Base-by-base conservation (phyloP, 2,329 filamentous ascomycete genomes). In the Cercospora sojina region DNA sequence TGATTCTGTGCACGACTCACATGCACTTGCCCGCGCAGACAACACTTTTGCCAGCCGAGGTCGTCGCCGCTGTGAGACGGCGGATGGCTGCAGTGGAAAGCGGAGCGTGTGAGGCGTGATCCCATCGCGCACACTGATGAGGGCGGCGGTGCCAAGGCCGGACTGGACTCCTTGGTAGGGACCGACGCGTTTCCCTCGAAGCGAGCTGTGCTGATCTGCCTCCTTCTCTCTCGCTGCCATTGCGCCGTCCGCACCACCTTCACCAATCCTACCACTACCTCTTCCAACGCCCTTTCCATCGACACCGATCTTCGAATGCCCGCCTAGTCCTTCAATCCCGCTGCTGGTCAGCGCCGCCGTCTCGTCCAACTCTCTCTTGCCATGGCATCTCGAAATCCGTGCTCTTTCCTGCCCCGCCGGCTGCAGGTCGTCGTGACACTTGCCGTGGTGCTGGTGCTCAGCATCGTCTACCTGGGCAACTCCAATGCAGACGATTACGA, bases 361-460 rank as follows among this genome's bases (percentile, higher is more conserved):
- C 53, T 8, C 38, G n/a, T 29, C 32, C 38, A 6, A 18, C 32
- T 5, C 32, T 38, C 20, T 25, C 18, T 4, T 0, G 18, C 7
- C 9, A 67, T 67, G 64, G 60, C 64, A n/a, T 60, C 49, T 12
- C 70, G 65, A 31, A 79, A 78, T 61, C 77, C 77, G 38, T 79
- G 76, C 69, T 74, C 75, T 23, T 74, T 74, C 64, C 80, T 81
- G 12, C 81, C 82, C n/a, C 80, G 80, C 59, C 78, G 82, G 29
- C 80, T 83, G 66, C 81, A 83, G 74, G 74, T 81, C 66, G 77
- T 84, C 58, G 74, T 79, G 59, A 74, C 76, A 64, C 67, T 81
- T 59, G 71, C 79, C 3, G 61, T 76, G 41, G 73, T 82, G 58
- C 59, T 77, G 41, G 70, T 82, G 18, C 76, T 82, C 70, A 75